These are phyloP conservation scores for Lobosporangium transversale DNA, from an alignment of 192 early-diverging fungal genomes.

Conservation along the genomic window DNA sequence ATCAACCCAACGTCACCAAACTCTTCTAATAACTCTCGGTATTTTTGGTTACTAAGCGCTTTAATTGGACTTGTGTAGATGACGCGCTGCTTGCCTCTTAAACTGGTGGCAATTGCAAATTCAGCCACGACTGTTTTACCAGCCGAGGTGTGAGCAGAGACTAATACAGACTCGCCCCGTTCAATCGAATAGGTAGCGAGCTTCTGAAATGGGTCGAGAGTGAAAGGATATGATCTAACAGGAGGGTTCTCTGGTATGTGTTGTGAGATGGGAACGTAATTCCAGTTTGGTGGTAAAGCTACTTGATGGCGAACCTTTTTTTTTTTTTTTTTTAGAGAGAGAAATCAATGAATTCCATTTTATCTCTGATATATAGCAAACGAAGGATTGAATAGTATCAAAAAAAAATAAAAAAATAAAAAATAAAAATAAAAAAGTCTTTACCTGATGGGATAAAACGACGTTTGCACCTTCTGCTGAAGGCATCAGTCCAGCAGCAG, in stretches of 20 bases:
- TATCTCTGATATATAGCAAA: not conserved
- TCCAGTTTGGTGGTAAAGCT: constrained; percentile 86
- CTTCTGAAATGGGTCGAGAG: constrained; percentile 95
- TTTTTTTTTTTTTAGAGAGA: too few relatives aligned
- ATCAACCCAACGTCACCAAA: constrained; percentile 99
- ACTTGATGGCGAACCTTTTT: constrained; percentile 93
- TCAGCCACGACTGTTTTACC: constrained; percentile 99
- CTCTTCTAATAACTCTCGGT: constrained; percentile 91
- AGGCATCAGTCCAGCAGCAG: constrained; percentile 59
- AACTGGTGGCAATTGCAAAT: constrained; percentile 93
- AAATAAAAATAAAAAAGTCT: not conserved
- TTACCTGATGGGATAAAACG: constrained; percentile 58
- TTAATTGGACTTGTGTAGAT: constrained; percentile 99
- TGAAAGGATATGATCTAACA: constrained; percentile 89
- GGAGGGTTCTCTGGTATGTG: constrained; percentile 83
- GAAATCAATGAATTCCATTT: constrained; percentile 3
- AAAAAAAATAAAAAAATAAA: not conserved
- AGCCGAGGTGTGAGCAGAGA: constrained; percentile 95
- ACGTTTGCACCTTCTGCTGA: constrained; percentile 56
- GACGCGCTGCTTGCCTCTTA: constrained; percentile 91
- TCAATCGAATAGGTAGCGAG: constrained; percentile 90
- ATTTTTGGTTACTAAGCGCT: constrained; percentile 98
- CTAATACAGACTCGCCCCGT: constrained; percentile 92
- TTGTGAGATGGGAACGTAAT: constrained; percentile 87
- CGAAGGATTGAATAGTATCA: not conserved